A percentile compares a stretch with the other conserved stretches of the same genome.
These are phyloP conservation scores for Malus hybrid DNA, from an alignment of 331 rosid genomes.

Conservation along the genomic window DNA sequence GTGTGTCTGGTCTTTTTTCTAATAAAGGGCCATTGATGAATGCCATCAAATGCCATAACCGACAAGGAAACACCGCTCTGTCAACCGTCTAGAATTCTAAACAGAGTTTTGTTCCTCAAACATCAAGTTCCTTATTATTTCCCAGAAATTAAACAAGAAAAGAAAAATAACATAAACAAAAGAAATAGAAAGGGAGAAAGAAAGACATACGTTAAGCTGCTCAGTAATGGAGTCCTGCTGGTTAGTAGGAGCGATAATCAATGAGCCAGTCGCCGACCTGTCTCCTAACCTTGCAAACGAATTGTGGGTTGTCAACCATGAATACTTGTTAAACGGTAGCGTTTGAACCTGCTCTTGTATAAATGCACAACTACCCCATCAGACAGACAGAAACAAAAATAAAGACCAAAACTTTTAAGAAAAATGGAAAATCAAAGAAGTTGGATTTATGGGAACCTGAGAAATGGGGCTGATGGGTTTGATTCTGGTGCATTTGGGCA, in stretches of 20 bases:
- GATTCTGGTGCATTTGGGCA: constrained; percentile 70
- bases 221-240: constrained; percentile 74
- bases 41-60: neutral
- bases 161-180: neutral
- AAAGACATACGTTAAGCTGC: constrained; percentile 65
- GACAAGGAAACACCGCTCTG: neutral
- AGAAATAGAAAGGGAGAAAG: neutral
- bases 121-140: neutral
- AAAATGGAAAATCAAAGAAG: neutral
- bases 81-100: neutral
- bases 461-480: constrained; percentile 61
- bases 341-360: constrained; percentile 38
- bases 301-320: constrained; percentile 89
- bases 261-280: constrained; percentile 52
- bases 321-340: constrained; percentile 64
- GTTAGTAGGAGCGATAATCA: constrained; percentile 54
- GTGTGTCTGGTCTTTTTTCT: neutral
- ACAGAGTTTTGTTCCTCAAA: constrained; percentile 10
- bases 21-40: neutral
- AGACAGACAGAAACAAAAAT: neutral
- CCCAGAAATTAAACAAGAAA: neutral
- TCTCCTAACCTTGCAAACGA: constrained; percentile 62
- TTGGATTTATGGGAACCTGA: constrained; percentile 22
- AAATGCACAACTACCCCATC: neutral
- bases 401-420: neutral